Conservation (phyloP, 371 early-diverging fungal species). For the Saksenaea vasiformis region DNA sequence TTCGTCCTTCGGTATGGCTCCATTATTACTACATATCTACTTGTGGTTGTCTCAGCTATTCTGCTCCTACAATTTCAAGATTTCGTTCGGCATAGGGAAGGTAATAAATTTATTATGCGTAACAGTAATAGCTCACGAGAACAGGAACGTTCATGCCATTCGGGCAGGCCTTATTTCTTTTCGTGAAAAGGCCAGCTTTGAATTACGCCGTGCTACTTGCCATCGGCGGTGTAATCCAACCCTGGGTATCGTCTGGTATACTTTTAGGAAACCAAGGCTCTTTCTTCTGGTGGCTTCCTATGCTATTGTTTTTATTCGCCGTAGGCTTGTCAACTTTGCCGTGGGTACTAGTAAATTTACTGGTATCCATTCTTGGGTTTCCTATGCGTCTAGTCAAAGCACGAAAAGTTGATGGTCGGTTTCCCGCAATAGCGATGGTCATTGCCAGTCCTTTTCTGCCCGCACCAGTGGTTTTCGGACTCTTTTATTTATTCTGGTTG, state of each 20-base stretch:
- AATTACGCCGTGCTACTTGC: constrained; percentile 10
- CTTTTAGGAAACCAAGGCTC: constrained; percentile 40
- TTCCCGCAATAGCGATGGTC: background rate
- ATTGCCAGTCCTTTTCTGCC: constrained; percentile 26
- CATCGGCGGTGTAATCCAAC: constrained; percentile 12
- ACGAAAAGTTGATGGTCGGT: background rate
- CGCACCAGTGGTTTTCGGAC: constrained; percentile 6
- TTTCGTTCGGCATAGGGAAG: background rate
- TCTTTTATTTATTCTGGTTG: constrained; percentile 12
- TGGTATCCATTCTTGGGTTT: constrained; percentile 38
- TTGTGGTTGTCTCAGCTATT: constrained; percentile 6
- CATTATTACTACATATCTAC: constrained; percentile 38
- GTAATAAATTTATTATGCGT: background rate
- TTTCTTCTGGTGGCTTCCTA: constrained; percentile 30
- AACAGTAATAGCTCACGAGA: background rate
- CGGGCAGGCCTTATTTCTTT: constrained; percentile 9
- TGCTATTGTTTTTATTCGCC: background rate
- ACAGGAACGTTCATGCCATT: constrained; percentile 15
- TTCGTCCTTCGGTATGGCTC: constrained; percentile 64
- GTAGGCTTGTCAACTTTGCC: background rate
- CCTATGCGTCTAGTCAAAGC: background rate
- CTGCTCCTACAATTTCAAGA: background rate
- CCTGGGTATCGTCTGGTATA: constrained; percentile 10
- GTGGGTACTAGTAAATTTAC: constrained; percentile 42
- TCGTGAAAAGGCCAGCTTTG: constrained; percentile 12